phyloP scores from a whole-genome alignment of 2,329 filamentous ascomycete species.

The Hypoxylon sp. region DNA sequence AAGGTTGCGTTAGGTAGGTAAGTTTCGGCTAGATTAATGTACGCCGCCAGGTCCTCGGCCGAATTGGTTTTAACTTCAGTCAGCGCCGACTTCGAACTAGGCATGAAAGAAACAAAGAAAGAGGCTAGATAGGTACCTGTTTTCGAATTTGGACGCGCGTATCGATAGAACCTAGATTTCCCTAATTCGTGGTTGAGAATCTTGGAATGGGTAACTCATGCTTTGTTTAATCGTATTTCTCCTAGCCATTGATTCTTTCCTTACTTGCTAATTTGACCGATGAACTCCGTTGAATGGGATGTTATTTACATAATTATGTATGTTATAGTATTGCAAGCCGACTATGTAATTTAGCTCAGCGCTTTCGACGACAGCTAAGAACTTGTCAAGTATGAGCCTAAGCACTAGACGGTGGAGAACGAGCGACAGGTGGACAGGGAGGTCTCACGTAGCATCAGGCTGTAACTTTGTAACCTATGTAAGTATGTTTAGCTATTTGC shows the following conservation, averaged over 20 bases:
- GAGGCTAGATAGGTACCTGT: background rate
- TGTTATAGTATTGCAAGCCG: slow-evolving; percentile 1
- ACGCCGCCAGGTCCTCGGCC: slow-evolving; percentile 15
- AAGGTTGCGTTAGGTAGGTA: slow-evolving; percentile 3
- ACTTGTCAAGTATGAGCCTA: slow-evolving; percentile 33
- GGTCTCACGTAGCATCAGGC: slow-evolving; percentile 33
- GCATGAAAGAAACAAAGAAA: slow-evolving; percentile 11
- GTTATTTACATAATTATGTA: slow-evolving; percentile 10
- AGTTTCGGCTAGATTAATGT: slow-evolving; percentile 19
- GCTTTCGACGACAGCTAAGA: slow-evolving; percentile 27
- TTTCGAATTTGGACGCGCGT: slow-evolving; percentile 23
- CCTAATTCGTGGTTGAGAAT: no score
- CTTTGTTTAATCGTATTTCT: background rate
- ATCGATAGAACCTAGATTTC: background rate
- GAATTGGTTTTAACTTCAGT: slow-evolving; percentile 27
- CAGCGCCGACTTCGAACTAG: slow-evolving; percentile 11
- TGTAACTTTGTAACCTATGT: no score
- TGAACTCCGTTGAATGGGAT: slow-evolving; percentile 6
- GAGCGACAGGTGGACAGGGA: slow-evolving; percentile 13
- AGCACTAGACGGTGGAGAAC: slow-evolving; percentile 16
- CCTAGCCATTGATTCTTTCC: background rate
- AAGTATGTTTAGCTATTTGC: slow-evolving; percentile 31
- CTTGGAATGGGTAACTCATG: background rate
- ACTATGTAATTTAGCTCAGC: background rate
- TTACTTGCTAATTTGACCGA: background rate